Percentiles rank a stretch among this genome's conserved stretches.
phyloP scores from a whole-genome alignment of 805 yeast genomes.

The Ogataea henricii region DNA sequence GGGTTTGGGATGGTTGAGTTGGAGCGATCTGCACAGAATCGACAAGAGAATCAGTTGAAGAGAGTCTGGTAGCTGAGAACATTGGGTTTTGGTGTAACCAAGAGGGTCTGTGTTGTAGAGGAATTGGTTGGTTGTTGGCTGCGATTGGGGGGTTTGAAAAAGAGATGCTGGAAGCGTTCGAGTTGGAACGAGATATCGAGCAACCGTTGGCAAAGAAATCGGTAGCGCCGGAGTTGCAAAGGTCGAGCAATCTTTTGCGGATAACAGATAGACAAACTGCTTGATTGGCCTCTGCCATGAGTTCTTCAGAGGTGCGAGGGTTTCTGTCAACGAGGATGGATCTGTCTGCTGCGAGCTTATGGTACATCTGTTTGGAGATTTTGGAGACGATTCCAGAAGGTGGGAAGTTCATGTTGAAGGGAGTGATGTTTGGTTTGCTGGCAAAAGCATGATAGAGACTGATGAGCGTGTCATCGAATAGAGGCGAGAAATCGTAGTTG shows the following conservation, averaged over 20 bases:
- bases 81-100: constrained; percentile 38
- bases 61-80: constrained; percentile 32
- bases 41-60: constrained; percentile 38
- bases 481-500: constrained; percentile 35
- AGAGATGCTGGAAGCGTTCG: constrained; percentile 21
- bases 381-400: constrained; percentile 66
- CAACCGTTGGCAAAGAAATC: constrained; percentile 18
- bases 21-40: constrained; percentile 33
- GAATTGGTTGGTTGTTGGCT: constrained; percentile 4
- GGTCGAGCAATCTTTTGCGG: constrained; percentile 35
- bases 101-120: constrained; percentile 32
- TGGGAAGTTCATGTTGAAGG: constrained; percentile 64
- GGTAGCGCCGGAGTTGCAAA: constrained; percentile 30
- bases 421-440: constrained; percentile 63
- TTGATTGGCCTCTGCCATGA: constrained; percentile 27
- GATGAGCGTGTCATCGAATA: constrained; percentile 48
- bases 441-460: constrained; percentile 50
- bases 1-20: constrained; percentile 13
- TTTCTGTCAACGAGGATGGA: constrained; percentile 30
- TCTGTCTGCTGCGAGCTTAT: constrained; percentile 19
- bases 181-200: constrained; percentile 31
- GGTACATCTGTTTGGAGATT: constrained; percentile 58
- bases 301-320: constrained; percentile 30
- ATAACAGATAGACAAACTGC: constrained; percentile 33
- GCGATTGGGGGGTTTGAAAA: constrained; percentile 11